Conservation (phyloP, 192 early-diverging fungal species). For the Coemansia sp. region DNA sequence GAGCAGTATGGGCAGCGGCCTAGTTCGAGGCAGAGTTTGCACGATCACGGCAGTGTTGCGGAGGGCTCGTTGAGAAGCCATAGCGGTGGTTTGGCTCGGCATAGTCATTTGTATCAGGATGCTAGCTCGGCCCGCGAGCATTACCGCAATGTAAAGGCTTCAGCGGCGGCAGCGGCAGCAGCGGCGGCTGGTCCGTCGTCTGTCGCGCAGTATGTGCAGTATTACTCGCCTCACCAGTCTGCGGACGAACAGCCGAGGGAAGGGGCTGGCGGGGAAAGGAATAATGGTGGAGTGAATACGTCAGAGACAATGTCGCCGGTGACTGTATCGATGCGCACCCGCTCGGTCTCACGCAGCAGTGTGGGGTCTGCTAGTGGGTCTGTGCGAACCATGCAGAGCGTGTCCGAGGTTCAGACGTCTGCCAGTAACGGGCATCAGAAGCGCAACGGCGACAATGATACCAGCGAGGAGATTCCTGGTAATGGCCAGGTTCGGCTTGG, state of each 20-base stretch:
- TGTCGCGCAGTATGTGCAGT: constrained; percentile 9
- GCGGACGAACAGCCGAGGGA: not conserved
- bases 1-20: not conserved
- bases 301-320: constrained; percentile 10
- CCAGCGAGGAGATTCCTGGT: not conserved
- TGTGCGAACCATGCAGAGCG: constrained; percentile 16
- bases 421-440: not conserved
- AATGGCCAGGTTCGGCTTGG: constrained; percentile 20
- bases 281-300: not conserved
- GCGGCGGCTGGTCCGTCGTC: not conserved
- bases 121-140: not conserved
- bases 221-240: not conserved
- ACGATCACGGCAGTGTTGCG: not conserved
- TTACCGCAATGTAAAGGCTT: not conserved
- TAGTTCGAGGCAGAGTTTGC: constrained; percentile 2
- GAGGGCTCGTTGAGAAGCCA: not conserved
- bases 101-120: not conserved
- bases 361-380: constrained; percentile 22
- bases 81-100: not conserved
- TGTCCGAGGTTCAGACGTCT: not conserved
- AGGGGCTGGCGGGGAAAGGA: not conserved
- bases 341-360: constrained; percentile 44
- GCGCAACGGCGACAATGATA: not conserved
- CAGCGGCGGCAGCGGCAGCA: not conserved
- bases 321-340: constrained; percentile 25